phyloP scores from a whole-genome alignment of 352 stramenopile genomes.

The Elongisporangium senticosum region DNA sequence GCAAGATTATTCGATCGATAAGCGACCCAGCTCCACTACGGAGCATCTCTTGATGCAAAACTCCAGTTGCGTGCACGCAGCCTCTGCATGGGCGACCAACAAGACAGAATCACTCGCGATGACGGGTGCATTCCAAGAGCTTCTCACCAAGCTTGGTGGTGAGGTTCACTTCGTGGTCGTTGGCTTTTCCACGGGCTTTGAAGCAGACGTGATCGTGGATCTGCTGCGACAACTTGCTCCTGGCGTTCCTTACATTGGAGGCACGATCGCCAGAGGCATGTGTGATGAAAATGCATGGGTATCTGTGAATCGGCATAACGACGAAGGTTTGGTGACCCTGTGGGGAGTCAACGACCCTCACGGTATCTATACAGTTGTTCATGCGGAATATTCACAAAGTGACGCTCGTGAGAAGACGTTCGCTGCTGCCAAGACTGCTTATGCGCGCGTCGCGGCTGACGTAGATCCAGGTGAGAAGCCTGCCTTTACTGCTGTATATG shows the following conservation, averaged over 20 bases:
- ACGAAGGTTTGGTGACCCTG: slow-evolving; percentile 74
- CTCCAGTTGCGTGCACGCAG: slow-evolving; percentile 59
- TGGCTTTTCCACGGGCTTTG: slow-evolving; percentile 80
- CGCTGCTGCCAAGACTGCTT: slow-evolving; percentile 60
- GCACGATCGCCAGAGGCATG: slow-evolving; percentile 78
- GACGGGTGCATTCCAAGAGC: slow-evolving; percentile 71
- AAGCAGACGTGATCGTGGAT: slow-evolving; percentile 65
- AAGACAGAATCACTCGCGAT: slow-evolving; percentile 68
- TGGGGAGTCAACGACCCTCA: slow-evolving; percentile 85
- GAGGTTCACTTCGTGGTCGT: slow-evolving; percentile 84
- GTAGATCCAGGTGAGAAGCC: slow-evolving; percentile 66
- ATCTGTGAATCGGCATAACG: slow-evolving; percentile 80
- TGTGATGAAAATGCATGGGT: slow-evolving; percentile 87
- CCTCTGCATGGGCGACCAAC: slow-evolving; percentile 70
- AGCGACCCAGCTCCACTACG: slow-evolving; percentile 28
- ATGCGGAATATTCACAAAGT: slow-evolving; percentile 75
- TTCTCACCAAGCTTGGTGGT: slow-evolving; percentile 70
- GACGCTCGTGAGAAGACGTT: slow-evolving; percentile 76
- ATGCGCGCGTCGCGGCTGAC: slow-evolving; percentile 42
- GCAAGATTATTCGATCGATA: background rate
- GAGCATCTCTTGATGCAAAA: slow-evolving; percentile 51
- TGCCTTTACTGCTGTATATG: slow-evolving; percentile 77
- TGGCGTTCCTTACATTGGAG: slow-evolving; percentile 78
- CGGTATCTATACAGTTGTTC: slow-evolving; percentile 76
- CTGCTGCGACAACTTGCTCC: slow-evolving; percentile 69